Conservation (phyloP, 352 stramenopile species). For the Phytophthora capsici region DNA sequence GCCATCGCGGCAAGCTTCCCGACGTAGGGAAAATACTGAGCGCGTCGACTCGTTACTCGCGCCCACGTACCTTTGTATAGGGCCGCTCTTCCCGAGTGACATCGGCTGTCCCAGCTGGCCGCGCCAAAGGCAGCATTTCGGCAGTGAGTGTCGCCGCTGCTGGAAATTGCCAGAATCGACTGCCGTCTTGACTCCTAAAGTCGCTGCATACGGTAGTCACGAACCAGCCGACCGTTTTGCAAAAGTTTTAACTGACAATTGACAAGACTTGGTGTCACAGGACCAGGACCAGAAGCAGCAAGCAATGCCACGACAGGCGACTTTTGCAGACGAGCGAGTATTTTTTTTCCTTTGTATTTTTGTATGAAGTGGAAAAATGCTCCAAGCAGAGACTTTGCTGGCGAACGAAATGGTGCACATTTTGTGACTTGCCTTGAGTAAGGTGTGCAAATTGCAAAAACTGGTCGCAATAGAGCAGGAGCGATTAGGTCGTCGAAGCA, state of each 20-base stretch:
- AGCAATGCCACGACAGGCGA: slow-evolving; percentile 16
- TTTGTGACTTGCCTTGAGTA: slow-evolving; percentile 18
- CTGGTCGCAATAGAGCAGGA: slow-evolving; percentile 29
- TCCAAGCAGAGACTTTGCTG: slow-evolving; percentile 26
- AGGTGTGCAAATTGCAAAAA: slow-evolving; percentile 6
- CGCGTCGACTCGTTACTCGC: slow-evolving; percentile 38
- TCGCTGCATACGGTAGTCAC: slow-evolving; percentile 13
- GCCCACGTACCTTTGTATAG: slow-evolving; percentile 38
- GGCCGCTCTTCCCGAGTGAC: slow-evolving; percentile 21
- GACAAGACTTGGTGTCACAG: slow-evolving; percentile 15
- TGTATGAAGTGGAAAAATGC: slow-evolving; percentile 8
- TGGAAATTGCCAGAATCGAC: slow-evolving; percentile 4
- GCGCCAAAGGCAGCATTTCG: slow-evolving; percentile 18
- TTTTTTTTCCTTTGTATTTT: slow-evolving; percentile 2
- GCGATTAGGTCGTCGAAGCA: slow-evolving; percentile 20
- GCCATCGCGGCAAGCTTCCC: slow-evolving; percentile 22
- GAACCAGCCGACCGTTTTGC: slow-evolving; percentile 6
- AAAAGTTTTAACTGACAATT: neutral
- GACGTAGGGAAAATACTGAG: slow-evolving; percentile 32
- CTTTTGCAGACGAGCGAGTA: slow-evolving; percentile 12
- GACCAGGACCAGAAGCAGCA: slow-evolving; percentile 39
- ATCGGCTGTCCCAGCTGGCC: slow-evolving; percentile 40
- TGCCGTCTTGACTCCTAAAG: too few species aligned
- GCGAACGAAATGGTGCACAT: neutral
- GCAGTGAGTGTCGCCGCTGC: neutral